Conservation (phyloP, 768 basidiomycete genomes). For the Xerocomellus amylosporus region DNA sequence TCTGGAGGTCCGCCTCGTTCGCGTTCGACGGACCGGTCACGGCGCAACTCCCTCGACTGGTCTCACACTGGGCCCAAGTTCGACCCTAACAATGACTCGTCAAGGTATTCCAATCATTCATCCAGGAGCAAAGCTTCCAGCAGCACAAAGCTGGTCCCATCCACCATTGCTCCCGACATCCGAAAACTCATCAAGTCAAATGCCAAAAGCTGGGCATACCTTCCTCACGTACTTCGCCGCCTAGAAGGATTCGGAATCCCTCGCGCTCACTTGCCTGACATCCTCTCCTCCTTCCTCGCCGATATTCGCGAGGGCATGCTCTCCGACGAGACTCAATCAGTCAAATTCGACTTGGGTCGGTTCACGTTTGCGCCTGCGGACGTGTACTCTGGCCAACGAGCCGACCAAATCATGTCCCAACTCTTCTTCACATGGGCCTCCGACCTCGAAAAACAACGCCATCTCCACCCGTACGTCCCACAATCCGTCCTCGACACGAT, state of each 20-base stretch:
- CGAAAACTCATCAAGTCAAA: slow-evolving; percentile 34
- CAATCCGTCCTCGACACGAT: slow-evolving; percentile 38
- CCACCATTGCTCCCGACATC: slow-evolving; percentile 10
- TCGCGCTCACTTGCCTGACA: slow-evolving; percentile 32
- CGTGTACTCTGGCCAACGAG: slow-evolving; percentile 20
- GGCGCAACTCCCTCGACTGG: slow-evolving; percentile 1
- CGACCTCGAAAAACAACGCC: slow-evolving; percentile 27
- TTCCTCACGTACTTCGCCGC: slow-evolving; percentile 35
- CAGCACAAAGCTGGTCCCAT: neutral
- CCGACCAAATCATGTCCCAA: slow-evolving; percentile 51
- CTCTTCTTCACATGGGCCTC: slow-evolving; percentile 59
- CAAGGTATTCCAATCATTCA: neutral
- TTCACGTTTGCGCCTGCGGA: slow-evolving; percentile 39
- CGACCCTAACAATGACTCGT: neutral
- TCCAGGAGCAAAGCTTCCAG: slow-evolving; percentile 1
- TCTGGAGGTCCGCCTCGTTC: slow-evolving; percentile 1
- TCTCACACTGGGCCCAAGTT: neutral
- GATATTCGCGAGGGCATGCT: slow-evolving; percentile 38
- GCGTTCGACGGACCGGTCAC: neutral
- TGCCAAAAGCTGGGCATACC: slow-evolving; percentile 39
- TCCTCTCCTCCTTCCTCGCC: slow-evolving; percentile 43
- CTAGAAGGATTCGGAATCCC: slow-evolving; percentile 52
- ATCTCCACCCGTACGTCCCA: slow-evolving; percentile 29
- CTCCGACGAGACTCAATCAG: slow-evolving; percentile 7
- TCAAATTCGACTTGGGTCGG: slow-evolving; percentile 42